phyloP scores from a whole-genome alignment of 2,329 filamentous ascomycete genomes.

The Xylariaceae sp. region DNA sequence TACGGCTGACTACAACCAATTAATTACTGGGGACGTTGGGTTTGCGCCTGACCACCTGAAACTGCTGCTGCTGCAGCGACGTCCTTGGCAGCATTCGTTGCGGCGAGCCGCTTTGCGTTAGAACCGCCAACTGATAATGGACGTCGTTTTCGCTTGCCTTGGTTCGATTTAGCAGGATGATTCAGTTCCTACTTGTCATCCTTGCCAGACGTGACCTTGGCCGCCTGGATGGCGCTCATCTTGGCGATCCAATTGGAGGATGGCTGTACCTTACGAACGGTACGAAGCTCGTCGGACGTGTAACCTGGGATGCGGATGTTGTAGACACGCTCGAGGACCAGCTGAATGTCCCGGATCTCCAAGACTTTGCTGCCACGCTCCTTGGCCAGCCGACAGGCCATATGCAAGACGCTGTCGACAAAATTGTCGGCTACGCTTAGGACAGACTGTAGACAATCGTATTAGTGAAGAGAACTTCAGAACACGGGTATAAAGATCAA shows the following conservation, averaged over 20 bases:
- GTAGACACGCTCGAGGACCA: slow-evolving; percentile 78
- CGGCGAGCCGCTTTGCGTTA: neutral
- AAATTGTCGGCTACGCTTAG: slow-evolving; percentile 90
- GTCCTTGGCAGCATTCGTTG: neutral
- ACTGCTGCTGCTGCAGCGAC: too few relatives aligned
- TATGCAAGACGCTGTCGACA: slow-evolving; percentile 82
- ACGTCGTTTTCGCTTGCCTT: slow-evolving; percentile 7
- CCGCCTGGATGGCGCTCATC: slow-evolving; percentile 93
- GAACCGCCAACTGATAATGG: slow-evolving; percentile 1
- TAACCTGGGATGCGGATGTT: slow-evolving; percentile 93
- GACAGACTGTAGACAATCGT: slow-evolving; percentile 58
- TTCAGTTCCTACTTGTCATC: slow-evolving; percentile 42
- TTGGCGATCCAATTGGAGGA: slow-evolving; percentile 88
- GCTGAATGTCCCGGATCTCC: slow-evolving; percentile 81
- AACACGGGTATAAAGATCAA: neutral
- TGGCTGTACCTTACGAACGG: slow-evolving; percentile 88
- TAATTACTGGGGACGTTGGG: neutral
- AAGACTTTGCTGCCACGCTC: slow-evolving; percentile 85
- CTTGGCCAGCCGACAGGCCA: slow-evolving; percentile 87
- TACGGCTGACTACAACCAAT: neutral
- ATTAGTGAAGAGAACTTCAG: slow-evolving; percentile 16
- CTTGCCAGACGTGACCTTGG: slow-evolving; percentile 71
- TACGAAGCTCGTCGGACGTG: slow-evolving; percentile 88
- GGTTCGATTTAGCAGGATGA: slow-evolving; percentile 9
- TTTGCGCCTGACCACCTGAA: too few relatives aligned